These are phyloP conservation scores for Rhytidhysteron rufulum DNA, from an alignment of 2,329 filamentous ascomycete genomes.

Conservation along the genomic window DNA sequence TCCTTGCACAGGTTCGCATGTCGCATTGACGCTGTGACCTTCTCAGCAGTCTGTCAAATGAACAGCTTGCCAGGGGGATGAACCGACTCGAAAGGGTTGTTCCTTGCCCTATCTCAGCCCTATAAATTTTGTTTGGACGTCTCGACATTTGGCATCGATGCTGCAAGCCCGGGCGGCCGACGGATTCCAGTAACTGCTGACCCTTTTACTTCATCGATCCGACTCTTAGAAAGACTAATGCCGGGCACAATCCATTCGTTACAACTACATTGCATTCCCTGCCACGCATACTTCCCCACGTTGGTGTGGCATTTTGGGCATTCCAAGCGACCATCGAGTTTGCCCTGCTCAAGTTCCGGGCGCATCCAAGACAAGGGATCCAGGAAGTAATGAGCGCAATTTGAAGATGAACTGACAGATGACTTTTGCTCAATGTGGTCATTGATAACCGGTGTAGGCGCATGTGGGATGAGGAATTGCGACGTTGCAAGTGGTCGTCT, in stretches of 20 bases:
- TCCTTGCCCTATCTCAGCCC: constrained; percentile 1
- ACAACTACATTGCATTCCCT: constrained; percentile 89
- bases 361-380: constrained; percentile 97
- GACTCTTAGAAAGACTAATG: constrained; percentile 78
- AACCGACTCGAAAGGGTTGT: too few relatives aligned
- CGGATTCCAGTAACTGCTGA: constrained; percentile 25
- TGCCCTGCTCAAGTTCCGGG: constrained; percentile 73
- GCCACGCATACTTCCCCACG: constrained; percentile 93
- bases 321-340: constrained; percentile 76
- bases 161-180: constrained; percentile 25
- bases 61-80: too few relatives aligned
- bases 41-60: too few relatives aligned
- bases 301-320: constrained; percentile 84
- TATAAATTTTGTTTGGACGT: constrained; percentile 16
- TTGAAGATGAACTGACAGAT: constrained; percentile 16
- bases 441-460: constrained; percentile 25
- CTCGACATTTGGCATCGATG: constrained; percentile 6
- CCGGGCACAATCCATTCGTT: constrained; percentile 86
- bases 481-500: constrained; percentile 61
- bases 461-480: constrained; percentile 66
- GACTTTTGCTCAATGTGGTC: constrained; percentile 10
- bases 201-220: constrained; percentile 66
- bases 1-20: too few relatives aligned
- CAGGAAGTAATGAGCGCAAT: constrained; percentile 83
- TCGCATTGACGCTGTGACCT: too few relatives aligned